These are phyloP conservation scores for Cryphonectria radicalis DNA, from an alignment of 2,329 filamentous ascomycete species.

Conservation along the genomic window DNA sequence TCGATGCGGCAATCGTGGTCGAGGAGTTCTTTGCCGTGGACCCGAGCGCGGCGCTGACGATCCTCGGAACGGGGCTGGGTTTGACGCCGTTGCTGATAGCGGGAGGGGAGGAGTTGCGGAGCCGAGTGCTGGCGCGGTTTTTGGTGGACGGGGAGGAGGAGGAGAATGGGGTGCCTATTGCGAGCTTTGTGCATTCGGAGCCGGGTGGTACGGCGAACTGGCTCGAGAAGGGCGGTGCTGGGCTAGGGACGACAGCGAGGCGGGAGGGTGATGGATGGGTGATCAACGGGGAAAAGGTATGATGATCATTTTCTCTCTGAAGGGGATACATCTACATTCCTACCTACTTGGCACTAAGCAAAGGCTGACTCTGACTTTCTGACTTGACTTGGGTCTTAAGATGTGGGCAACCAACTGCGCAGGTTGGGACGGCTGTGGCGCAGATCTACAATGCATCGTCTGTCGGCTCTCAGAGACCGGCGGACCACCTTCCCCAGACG, in stretches of 20 bases:
- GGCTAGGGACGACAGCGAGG: conserved; percentile 24
- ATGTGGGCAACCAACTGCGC: conserved; percentile 27
- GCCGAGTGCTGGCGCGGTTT: conserved; percentile 8
- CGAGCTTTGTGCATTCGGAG: conserved; percentile 26
- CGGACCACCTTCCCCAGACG: neutral
- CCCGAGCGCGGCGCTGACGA: conserved; percentile 21
- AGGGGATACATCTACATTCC: neutral
- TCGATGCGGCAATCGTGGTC: conserved; percentile 23
- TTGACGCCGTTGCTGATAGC: conserved; percentile 21
- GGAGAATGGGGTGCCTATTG: conserved; percentile 11
- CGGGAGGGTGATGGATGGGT: conserved; percentile 19
- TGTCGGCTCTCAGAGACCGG: conserved; percentile 16
- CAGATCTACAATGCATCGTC: conserved; percentile 26
- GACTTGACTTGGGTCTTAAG: conserved; percentile 3
- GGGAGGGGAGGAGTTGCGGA: conserved; percentile 4
- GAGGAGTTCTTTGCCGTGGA: conserved; percentile 28
- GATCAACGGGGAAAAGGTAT: conserved; percentile 26
- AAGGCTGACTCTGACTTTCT: neutral
- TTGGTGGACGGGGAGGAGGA: conserved; percentile 10
- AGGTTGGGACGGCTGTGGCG: conserved; percentile 24
- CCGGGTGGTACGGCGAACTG: conserved; percentile 27
- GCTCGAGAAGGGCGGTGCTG: conserved; percentile 26
- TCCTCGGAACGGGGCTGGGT: conserved; percentile 25
- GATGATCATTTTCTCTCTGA: neutral
- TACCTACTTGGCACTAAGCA: too few species aligned